These are phyloP conservation scores for Plasmodium gonderi DNA, from an alignment of 169 alveolate species.

Conservation along the genomic window DNA sequence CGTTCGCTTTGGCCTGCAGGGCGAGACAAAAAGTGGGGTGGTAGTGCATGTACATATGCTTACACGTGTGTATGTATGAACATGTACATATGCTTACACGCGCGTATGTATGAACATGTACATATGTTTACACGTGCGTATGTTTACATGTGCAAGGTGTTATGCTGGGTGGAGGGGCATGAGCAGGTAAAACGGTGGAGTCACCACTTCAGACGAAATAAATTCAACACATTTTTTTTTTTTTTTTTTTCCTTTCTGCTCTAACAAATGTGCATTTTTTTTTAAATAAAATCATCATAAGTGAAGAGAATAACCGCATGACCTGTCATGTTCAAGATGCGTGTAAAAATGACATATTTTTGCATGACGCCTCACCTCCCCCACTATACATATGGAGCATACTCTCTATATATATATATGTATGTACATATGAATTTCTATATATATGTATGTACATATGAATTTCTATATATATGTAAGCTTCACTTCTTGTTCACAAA, in stretches of 20 bases:
- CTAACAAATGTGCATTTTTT: conserved; percentile 50
- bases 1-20: conserved; percentile 13
- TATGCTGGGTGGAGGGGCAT: neutral
- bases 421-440: too few relatives aligned
- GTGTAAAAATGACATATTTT: too few relatives aligned
- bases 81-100: neutral
- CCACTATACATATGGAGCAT: too few relatives aligned
- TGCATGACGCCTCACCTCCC: too few relatives aligned
- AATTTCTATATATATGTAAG: too few relatives aligned
- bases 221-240: conserved; percentile 14
- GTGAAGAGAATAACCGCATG: too few relatives aligned
- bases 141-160: neutral
- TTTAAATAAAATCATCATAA: conserved; percentile 1
- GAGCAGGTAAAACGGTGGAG: neutral
- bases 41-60: neutral
- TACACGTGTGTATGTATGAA: neutral
- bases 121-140: neutral
- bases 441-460: too few relatives aligned
- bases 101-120: neutral
- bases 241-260: conserved; percentile 2
- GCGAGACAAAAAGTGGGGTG: neutral
- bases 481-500: too few relatives aligned
- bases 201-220: conserved; percentile 2
- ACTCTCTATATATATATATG: too few relatives aligned
- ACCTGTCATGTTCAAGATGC: too few relatives aligned